A percentile compares a stretch with the other conserved stretches of the same genome.
phyloP scores from a whole-genome alignment of 306 rosid species.

The Quercus gilva region DNA sequence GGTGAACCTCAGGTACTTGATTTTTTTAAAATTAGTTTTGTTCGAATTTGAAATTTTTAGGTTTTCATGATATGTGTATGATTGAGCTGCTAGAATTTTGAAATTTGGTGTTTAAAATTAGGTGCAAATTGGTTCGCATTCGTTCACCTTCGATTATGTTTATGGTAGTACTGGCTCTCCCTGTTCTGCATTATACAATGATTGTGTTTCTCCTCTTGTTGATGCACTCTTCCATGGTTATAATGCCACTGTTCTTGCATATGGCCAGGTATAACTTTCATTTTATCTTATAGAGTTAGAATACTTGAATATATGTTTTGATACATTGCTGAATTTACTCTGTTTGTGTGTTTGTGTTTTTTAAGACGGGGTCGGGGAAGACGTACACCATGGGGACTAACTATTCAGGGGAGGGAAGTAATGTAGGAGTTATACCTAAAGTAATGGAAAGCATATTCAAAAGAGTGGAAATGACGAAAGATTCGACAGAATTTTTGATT shows the following conservation, averaged over 20 bases:
- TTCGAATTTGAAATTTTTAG: neutral
- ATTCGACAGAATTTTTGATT: slow-evolving; percentile 59
- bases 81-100: neutral
- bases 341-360: slow-evolving; percentile 12
- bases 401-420: slow-evolving; percentile 61
- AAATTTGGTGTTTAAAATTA: slow-evolving; percentile 15
- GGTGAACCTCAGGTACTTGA: slow-evolving; percentile 82
- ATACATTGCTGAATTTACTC: slow-evolving; percentile 3
- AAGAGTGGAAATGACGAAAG: slow-evolving; percentile 41
- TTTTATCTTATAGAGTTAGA: neutral
- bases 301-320: neutral
- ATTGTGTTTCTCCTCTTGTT: slow-evolving; percentile 84
- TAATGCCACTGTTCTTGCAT: slow-evolving; percentile 95
- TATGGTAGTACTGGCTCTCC: slow-evolving; percentile 57
- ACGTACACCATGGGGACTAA: slow-evolving; percentile 69
- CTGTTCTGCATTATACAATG: slow-evolving; percentile 50
- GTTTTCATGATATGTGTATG: neutral
- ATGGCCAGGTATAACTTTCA: slow-evolving; percentile 71
- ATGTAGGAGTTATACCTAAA: slow-evolving; percentile 66
- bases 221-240: slow-evolving; percentile 85
- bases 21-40: neutral
- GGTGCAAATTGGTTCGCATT: slow-evolving; percentile 89
- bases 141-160: slow-evolving; percentile 82
- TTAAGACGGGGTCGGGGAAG: slow-evolving; percentile 93
- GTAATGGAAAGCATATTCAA: slow-evolving; percentile 67